A percentile compares a stretch with the other conserved stretches of the same genome.
These are phyloP conservation scores for Globisporangium barbulae DNA, from an alignment of 352 stramenopile genomes.

Conservation along the genomic window DNA sequence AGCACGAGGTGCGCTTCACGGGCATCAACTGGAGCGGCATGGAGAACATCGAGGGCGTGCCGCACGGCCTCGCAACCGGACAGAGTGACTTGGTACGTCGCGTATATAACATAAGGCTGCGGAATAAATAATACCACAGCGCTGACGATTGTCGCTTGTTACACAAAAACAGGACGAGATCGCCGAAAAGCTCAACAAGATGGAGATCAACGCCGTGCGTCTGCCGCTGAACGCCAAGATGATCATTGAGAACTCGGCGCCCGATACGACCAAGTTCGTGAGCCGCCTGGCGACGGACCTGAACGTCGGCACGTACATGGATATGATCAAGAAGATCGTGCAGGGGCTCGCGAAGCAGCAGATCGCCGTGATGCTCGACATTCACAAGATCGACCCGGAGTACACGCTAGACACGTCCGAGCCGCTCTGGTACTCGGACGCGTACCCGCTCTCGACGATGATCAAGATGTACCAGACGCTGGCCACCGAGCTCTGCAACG, in stretches of 20 bases:
- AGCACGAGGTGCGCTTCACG: constrained; percentile 72
- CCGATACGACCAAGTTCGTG: constrained; percentile 66
- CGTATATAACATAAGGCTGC: neutral
- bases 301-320: constrained; percentile 68
- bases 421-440: constrained; percentile 67
- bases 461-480: constrained; percentile 74
- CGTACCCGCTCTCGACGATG: constrained; percentile 47
- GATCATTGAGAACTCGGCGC: constrained; percentile 64
- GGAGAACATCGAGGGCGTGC: constrained; percentile 77
- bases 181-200: constrained; percentile 52
- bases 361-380: constrained; percentile 78
- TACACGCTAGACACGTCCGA: constrained; percentile 72
- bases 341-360: constrained; percentile 76
- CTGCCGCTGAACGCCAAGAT: constrained; percentile 83
- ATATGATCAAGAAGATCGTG: constrained; percentile 86
- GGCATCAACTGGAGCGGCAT: constrained; percentile 88
- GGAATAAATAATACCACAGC: no score
- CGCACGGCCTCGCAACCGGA: constrained; percentile 63
- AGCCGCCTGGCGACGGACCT: constrained; percentile 55
- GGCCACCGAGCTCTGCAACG: constrained; percentile 59
- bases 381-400: constrained; percentile 81
- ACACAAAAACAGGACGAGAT: constrained; percentile 37
- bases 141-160: no score
- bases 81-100: constrained; percentile 51
- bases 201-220: constrained; percentile 74